phyloP scores from a whole-genome alignment of 805 yeast species.

The Kluyveromyces starmeri region DNA sequence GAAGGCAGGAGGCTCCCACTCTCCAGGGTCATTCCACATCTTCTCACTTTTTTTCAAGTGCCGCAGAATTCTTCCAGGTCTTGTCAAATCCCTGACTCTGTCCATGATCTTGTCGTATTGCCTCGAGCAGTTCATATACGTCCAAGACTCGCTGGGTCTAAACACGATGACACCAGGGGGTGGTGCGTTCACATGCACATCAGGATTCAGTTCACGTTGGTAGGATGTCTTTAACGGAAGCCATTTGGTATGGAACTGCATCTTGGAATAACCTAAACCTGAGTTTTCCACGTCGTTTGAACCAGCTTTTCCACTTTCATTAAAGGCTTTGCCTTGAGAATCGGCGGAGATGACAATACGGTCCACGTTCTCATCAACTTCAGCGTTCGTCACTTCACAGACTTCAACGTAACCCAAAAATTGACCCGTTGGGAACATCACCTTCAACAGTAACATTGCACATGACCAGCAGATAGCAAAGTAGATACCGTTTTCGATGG shows the following conservation, averaged over 20 bases:
- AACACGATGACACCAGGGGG: constrained; percentile 88
- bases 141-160: constrained; percentile 71
- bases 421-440: constrained; percentile 73
- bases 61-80: constrained; percentile 43
- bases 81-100: constrained; percentile 52
- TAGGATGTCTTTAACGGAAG: constrained; percentile 42
- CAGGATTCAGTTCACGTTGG: constrained; percentile 42
- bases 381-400: constrained; percentile 47
- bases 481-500: constrained; percentile 84
- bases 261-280: constrained; percentile 7
- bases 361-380: constrained; percentile 1
- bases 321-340: neutral
- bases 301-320: neutral
- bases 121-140: constrained; percentile 71
- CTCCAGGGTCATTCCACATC: constrained; percentile 89
- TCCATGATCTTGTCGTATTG: constrained; percentile 65
- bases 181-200: constrained; percentile 57
- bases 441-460: constrained; percentile 61
- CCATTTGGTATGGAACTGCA: constrained; percentile 55
- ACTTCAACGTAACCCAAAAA: constrained; percentile 73
- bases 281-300: neutral
- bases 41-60: constrained; percentile 40
- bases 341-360: neutral
- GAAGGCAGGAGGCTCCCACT: constrained; percentile 33
- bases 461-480: constrained; percentile 81